These are phyloP conservation scores for Corymbia citriodora DNA, from an alignment of 441 rosid species.

Conservation along the genomic window DNA sequence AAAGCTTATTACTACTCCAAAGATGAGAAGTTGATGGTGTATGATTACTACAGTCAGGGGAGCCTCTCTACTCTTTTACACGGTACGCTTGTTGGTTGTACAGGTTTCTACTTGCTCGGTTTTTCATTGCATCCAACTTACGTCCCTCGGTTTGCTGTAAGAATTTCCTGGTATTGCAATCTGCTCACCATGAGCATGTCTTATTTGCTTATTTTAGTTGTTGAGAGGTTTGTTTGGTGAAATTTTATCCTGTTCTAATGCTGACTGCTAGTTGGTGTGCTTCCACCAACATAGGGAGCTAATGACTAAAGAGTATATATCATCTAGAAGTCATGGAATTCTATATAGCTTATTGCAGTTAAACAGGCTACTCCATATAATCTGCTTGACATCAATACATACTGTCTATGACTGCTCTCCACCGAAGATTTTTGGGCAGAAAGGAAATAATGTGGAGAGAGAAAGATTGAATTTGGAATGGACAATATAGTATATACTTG, in stretches of 20 bases:
- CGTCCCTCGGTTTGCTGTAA: background rate
- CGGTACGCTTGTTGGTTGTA: background rate
- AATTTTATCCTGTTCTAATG: background rate
- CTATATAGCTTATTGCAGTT: background rate
- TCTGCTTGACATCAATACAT: background rate
- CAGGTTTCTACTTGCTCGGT: background rate
- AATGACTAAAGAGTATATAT: background rate
- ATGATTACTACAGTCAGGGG: conserved; percentile 12
- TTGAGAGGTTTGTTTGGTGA: background rate
- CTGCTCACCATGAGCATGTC: background rate
- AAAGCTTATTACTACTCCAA: conserved; percentile 16
- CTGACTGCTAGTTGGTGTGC: background rate
- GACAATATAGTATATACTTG: background rate
- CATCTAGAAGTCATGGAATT: background rate
- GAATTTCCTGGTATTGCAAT: background rate
- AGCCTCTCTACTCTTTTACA: conserved; percentile 7
- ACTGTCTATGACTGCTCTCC: background rate
- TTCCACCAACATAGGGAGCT: background rate
- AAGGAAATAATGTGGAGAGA: background rate
- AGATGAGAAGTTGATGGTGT: conserved; percentile 13
- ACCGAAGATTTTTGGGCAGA: background rate
- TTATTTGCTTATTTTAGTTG: background rate
- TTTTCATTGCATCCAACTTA: background rate
- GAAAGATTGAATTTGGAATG: background rate
- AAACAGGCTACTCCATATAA: background rate